phyloP scores from a whole-genome alignment of 129 eudicot genomes.

The Flaveria robusta region DNA sequence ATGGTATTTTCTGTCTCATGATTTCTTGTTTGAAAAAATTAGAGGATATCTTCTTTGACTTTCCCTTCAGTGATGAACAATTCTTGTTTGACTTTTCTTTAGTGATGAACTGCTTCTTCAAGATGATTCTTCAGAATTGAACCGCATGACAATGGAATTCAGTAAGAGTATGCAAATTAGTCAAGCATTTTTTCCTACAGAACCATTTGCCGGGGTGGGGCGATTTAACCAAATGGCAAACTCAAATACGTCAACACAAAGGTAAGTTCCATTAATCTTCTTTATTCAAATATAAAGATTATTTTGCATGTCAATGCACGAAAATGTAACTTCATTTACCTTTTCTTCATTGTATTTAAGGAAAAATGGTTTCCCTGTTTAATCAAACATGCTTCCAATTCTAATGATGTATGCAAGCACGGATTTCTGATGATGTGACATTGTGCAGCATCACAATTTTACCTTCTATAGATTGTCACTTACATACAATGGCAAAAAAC shows the following conservation, averaged over 20 bases:
- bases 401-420: background rate
- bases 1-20: background rate
- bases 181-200: slow-evolving; percentile 46
- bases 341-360: background rate
- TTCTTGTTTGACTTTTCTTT: slow-evolving; percentile 29
- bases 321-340: background rate
- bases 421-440: background rate
- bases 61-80: background rate
- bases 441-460: background rate
- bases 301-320: background rate
- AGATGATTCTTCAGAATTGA: slow-evolving; percentile 66
- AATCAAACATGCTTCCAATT: background rate
- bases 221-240: slow-evolving; percentile 44
- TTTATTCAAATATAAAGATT: background rate
- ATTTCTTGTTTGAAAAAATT: background rate
- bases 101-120: slow-evolving; percentile 89
- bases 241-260: slow-evolving; percentile 44
- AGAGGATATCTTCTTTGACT: slow-evolving; percentile 14
- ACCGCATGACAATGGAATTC: slow-evolving; percentile 59
- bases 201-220: slow-evolving; percentile 47
- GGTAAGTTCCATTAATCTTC: slow-evolving; percentile 38
- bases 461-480: background rate
- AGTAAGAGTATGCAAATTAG: slow-evolving; percentile 56
- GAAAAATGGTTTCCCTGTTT: background rate
- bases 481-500: background rate